Conservation (phyloP, 495 filamentous ascomycete species). For the Trichoderma erinaceum region DNA sequence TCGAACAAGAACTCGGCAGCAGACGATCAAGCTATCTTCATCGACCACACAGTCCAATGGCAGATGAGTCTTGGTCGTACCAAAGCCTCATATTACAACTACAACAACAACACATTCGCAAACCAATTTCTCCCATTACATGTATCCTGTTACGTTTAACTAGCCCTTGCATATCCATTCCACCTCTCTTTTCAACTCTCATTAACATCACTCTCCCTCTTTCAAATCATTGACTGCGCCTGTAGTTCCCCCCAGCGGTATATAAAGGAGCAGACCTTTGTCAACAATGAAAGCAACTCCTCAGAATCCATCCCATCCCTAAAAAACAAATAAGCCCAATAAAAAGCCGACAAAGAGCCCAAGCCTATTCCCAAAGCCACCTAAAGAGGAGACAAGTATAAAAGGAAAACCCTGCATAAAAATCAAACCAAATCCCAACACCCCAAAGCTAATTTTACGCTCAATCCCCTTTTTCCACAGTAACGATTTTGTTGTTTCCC, state of each 20-base stretch:
- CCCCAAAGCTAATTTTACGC: neutral
- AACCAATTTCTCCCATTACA: neutral
- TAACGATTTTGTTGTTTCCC: no score
- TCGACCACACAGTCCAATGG: no score
- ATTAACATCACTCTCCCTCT: neutral
- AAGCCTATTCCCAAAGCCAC: constrained; percentile 5
- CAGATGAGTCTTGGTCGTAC: no score
- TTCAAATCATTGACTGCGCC: neutral
- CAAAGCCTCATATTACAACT: neutral
- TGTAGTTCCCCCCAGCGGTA: neutral
- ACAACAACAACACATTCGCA: neutral
- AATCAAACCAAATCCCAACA: neutral
- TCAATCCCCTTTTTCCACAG: neutral
- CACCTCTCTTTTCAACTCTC: neutral
- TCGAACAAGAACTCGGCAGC: no score
- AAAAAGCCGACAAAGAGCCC: constrained; percentile 1
- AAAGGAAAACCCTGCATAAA: neutral
- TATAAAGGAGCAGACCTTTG: neutral
- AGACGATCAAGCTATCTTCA: no score
- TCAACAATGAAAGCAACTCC: constrained; percentile 4
- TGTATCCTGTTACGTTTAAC: neutral
- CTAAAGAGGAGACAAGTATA: neutral
- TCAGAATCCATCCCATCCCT: neutral
- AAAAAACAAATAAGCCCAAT: neutral
- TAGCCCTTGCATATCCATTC: neutral